Percentiles rank a stretch among this genome's conserved stretches.
Evolutionary conservation across 73 alveolate genomes (phyloP).

Genomic region (Paramecium biaurelia): DNA sequence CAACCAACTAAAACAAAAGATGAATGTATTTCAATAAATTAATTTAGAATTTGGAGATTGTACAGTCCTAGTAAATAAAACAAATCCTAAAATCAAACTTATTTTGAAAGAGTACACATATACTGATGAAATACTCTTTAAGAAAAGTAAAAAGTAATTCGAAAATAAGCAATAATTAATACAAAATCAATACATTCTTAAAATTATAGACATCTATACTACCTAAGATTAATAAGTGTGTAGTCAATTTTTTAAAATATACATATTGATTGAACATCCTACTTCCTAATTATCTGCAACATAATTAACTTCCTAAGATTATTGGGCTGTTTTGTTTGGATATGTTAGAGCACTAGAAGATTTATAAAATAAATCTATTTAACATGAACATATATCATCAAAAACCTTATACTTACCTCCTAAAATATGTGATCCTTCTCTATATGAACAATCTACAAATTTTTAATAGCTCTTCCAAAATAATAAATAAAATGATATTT

Average conservation of each 20-base stretch:
- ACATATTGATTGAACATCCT: conserved; percentile 11
- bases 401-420: conserved; percentile 42
- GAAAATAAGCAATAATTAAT: neutral
- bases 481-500: neutral
- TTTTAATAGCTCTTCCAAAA: neutral
- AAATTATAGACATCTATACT: neutral
- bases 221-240: neutral
- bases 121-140: neutral
- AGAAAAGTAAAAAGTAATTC: neutral
- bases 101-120: conserved; percentile 14
- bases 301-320: neutral
- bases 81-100: neutral
- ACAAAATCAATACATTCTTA: neutral
- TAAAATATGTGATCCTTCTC: conserved; percentile 1
- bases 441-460: neutral
- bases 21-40: neutral
- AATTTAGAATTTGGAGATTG: conserved; percentile 23
- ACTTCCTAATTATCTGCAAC: neutral
- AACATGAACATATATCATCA: neutral
- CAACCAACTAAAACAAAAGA: neutral
- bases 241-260: conserved; percentile 6
- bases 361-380: neutral
- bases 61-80: neutral
- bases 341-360: conserved; percentile 42
- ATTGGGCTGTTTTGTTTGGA: conserved; percentile 46